These are phyloP conservation scores for Lactarius indigo DNA, from an alignment of 768 basidiomycete genomes.

Conservation along the genomic window DNA sequence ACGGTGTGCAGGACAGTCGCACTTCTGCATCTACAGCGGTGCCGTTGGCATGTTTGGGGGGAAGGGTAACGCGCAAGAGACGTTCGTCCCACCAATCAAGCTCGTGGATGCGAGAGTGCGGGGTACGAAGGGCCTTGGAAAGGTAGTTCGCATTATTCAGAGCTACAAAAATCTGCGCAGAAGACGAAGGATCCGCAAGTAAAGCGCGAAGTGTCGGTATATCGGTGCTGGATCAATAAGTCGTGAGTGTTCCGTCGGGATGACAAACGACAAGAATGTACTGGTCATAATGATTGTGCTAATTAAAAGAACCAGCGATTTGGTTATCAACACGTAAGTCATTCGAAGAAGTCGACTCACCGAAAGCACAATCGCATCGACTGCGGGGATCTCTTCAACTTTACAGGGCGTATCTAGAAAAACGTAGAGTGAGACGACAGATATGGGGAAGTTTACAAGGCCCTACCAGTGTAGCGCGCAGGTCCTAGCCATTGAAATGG, in stretches of 20 bases:
- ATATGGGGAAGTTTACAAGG: background rate
- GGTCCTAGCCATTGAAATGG: slow-evolving; percentile 34
- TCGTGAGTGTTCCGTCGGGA: background rate
- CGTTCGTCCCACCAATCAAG: slow-evolving; percentile 51
- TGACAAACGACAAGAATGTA: slow-evolving; percentile 4
- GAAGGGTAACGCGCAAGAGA: slow-evolving; percentile 30
- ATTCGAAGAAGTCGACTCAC: slow-evolving; percentile 31
- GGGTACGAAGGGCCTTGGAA: slow-evolving; percentile 31
- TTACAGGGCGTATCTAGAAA: slow-evolving; percentile 35
- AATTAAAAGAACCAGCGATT: background rate
- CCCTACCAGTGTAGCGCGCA: slow-evolving; percentile 34
- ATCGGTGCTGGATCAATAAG: slow-evolving; percentile 31
- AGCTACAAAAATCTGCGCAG: slow-evolving; percentile 44
- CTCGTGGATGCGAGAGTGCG: slow-evolving; percentile 35
- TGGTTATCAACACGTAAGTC: background rate
- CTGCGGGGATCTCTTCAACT: slow-evolving; percentile 42
- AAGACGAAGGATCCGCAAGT: slow-evolving; percentile 20
- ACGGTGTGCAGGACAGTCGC: slow-evolving; percentile 57
- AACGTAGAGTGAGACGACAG: background rate
- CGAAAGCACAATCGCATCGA: slow-evolving; percentile 48
- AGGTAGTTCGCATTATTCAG: slow-evolving; percentile 43
- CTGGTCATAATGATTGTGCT: slow-evolving; percentile 42
- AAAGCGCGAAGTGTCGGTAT: slow-evolving; percentile 35
- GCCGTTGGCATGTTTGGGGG: slow-evolving; percentile 11
- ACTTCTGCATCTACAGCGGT: slow-evolving; percentile 31